Conservation (phyloP, 768 basidiomycete species). For the Cyclocybe aegerita region DNA sequence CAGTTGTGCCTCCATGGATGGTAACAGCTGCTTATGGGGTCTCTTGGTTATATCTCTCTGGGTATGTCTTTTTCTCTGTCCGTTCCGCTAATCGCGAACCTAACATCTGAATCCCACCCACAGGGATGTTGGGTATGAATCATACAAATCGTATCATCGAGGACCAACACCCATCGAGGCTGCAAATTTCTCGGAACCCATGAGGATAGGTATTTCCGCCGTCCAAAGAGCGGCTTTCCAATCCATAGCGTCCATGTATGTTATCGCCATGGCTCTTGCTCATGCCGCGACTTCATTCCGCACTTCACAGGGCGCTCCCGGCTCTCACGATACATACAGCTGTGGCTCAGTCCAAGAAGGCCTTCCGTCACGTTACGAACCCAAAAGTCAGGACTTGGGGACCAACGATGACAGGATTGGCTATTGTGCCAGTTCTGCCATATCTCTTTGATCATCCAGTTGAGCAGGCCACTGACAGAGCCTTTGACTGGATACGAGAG, state of each 20-base stretch:
- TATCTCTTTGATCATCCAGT: conserved; percentile 82
- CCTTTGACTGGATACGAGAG: conserved; percentile 70
- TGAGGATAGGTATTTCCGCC: conserved; percentile 66
- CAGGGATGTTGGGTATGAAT: conserved; percentile 78
- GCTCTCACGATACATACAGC: conserved; percentile 85
- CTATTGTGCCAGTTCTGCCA: conserved; percentile 72
- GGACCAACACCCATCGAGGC: conserved; percentile 71
- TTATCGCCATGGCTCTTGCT: conserved; percentile 9
- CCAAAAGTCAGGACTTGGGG: conserved; percentile 69
- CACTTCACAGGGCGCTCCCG: conserved; percentile 63
- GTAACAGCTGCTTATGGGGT: conserved; percentile 80
- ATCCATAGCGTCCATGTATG: conserved; percentile 79
- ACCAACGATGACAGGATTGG: conserved; percentile 71
- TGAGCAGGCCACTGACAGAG: conserved; percentile 63
- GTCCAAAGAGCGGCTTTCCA: conserved; percentile 80
- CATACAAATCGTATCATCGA: conserved; percentile 70
- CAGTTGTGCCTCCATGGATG: conserved; percentile 68
- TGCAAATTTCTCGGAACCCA: conserved; percentile 67
- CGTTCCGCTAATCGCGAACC: not conserved
- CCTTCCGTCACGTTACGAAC: conserved; percentile 59
- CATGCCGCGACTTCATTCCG: not conserved
- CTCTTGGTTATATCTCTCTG: conserved; percentile 78
- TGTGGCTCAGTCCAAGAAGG: conserved; percentile 70
- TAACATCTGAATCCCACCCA: not conserved
- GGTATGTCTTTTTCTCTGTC: conserved; percentile 25